Evolutionary conservation across 495 filamentous ascomycete species (phyloP), one percentile per base, ranked within the genome.

Genomic region (Talaromyces adpressus): DNA sequence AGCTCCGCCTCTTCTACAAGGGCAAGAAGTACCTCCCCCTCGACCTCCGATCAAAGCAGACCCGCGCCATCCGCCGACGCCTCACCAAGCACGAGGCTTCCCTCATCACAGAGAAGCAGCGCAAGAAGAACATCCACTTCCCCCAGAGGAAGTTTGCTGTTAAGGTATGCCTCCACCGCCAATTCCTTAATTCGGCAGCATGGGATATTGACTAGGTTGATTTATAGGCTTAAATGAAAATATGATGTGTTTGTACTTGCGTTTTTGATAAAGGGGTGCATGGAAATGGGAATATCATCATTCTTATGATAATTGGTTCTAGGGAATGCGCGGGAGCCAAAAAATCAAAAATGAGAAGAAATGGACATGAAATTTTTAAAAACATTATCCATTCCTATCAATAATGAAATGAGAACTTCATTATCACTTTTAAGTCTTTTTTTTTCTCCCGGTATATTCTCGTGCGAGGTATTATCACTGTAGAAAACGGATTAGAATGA

Each of bases 1-100:
- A 98, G 82, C 90, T 99, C 71, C 93, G 94, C 73, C 82, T 99
- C 68, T 98, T 97, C 89, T 99, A 99, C 87, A 94, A 96, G 86
- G 87, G 86, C 86, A 98, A 97, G 90, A 98, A 97, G 84, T 97
- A 96, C 85, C 81, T 92, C 47, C 93, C 92, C 62, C 91, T 98
- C 71, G 94, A 98, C 78, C 91, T 98, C 81, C 89, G 94, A 76
- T 84, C 91, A 74, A 97, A 98, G 89, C 85, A 90, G 82, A 99
- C 94, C 73, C 91, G 95, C 68, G 94, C 91, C 70, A 91, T 97
- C 80, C 90, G 94, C 69, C 89, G 94, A 79, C 83, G 90, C 69
- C 85, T 99, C 77, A 93, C 89, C 73, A 88, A 89, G 81, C 84
- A 93, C 83, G 95, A 99, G 83, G 84, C 87, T 66, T 82, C 86